These are phyloP conservation scores for Conoideocrella luteorostrata DNA, from an alignment of 2,329 filamentous ascomycete genomes.

Conservation along the genomic window DNA sequence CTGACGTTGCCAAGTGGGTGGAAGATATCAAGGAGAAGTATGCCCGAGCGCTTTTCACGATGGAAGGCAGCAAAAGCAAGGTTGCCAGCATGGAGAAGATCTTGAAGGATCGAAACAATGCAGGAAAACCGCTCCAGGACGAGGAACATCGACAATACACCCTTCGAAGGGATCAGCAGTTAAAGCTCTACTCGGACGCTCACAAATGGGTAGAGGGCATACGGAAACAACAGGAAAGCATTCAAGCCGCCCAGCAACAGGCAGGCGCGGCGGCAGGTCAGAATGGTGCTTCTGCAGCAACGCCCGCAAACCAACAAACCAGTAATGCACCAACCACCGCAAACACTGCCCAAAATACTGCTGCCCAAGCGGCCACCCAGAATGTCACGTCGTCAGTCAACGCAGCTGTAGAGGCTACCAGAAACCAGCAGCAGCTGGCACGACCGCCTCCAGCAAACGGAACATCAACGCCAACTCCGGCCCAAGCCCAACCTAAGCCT, in stretches of 20 bases:
- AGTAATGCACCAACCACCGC: conserved; percentile 16
- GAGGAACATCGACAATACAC: conserved; percentile 42
- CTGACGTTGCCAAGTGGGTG: conserved; percentile 42
- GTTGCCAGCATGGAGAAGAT: conserved; percentile 36
- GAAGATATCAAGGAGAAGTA: conserved; percentile 42
- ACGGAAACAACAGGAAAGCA: conserved; percentile 36
- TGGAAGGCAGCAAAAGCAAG: conserved; percentile 39
- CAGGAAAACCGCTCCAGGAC: conserved; percentile 36
- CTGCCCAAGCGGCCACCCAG: conserved; percentile 22
- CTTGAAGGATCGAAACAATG: conserved; percentile 35
- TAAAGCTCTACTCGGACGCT: conserved; percentile 40
- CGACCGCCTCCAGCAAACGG: conserved; percentile 24
- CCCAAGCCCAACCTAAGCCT: conserved; percentile 22
- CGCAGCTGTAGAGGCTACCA: conserved; percentile 39
- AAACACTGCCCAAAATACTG: conserved; percentile 18
- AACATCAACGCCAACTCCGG: conserved; percentile 15
- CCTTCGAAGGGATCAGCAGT: conserved; percentile 35
- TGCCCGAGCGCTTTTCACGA: conserved; percentile 39
- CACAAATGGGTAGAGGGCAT: conserved; percentile 42
- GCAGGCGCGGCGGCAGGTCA: conserved; percentile 11
- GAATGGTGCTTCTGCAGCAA: conserved; percentile 17
- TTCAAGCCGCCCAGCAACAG: conserved; percentile 21
- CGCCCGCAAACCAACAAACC: conserved; percentile 19
- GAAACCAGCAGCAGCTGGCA: conserved; percentile 32
- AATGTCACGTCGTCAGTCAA: conserved; percentile 33